phyloP scores from a whole-genome alignment of 2,329 filamentous ascomycete genomes.

The Penicillium sp. region DNA sequence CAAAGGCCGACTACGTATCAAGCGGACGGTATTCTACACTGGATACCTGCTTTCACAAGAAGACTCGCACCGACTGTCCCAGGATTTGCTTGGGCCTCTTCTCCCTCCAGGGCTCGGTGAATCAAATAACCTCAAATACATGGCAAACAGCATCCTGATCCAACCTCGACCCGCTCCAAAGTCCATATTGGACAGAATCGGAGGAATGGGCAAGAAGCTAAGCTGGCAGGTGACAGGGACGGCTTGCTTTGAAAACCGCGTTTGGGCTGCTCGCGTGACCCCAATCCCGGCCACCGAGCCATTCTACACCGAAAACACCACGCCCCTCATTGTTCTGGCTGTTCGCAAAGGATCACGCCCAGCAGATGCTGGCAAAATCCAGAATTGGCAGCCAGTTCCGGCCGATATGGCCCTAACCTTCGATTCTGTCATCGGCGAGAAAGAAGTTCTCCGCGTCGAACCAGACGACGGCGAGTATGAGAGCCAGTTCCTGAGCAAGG shows the following conservation, averaged over 20 bases:
- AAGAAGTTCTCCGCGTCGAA: slow-evolving; percentile 75
- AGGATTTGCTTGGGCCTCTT: slow-evolving; percentile 53
- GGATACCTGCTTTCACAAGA: slow-evolving; percentile 74
- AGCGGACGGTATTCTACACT: slow-evolving; percentile 85
- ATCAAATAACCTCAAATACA: slow-evolving; percentile 65
- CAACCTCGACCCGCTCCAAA: slow-evolving; percentile 68
- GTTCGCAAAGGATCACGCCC: slow-evolving; percentile 69
- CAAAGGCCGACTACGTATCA: slow-evolving; percentile 59
- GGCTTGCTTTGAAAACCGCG: slow-evolving; percentile 67
- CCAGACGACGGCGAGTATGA: slow-evolving; percentile 63
- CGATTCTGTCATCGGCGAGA: slow-evolving; percentile 80
- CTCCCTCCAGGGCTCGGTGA: slow-evolving; percentile 59
- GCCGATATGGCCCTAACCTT: slow-evolving; percentile 68
- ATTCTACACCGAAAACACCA: slow-evolving; percentile 72
- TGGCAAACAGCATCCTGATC: slow-evolving; percentile 90
- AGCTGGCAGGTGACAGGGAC: slow-evolving; percentile 77
- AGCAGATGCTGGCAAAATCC: slow-evolving; percentile 73
- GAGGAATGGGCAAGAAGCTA: slow-evolving; percentile 77
- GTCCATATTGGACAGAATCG: slow-evolving; percentile 72
- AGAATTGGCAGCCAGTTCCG: slow-evolving; percentile 73
- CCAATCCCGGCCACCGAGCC: slow-evolving; percentile 63
- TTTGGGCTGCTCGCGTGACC: slow-evolving; percentile 80
- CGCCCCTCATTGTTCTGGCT: slow-evolving; percentile 76
- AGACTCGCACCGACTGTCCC: slow-evolving; percentile 67
- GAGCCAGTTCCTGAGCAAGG: slow-evolving; percentile 56